Base-by-base conservation (phyloP, 1,284 basidiomycete genomes). In the Tetrapyrgos nigripes region DNA sequence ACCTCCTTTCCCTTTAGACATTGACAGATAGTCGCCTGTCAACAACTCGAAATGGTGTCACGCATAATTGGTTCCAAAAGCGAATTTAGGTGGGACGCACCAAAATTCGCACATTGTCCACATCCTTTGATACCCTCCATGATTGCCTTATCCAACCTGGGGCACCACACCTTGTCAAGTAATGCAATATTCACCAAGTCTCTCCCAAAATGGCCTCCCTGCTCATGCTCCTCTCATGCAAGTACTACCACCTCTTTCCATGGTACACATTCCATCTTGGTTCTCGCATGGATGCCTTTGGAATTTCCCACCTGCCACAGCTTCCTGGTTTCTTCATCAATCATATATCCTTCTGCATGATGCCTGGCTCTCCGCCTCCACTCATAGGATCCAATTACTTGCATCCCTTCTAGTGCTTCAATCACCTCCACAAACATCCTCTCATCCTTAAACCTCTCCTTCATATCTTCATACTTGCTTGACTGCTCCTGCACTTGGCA, bases 11-110 rank as follows among this genome's bases (percentile, higher is more conserved):
- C n/a, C n/a, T n/a, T n/a, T n/a, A n/a, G n/a, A n/a, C n/a, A n/a
- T n/a, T n/a, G n/a, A 70, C 2, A 78, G 64, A 46, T 72, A 73
- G 59, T 78, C 72, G 2, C 66, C 69, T 1, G 72, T 71, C n/a
- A 78, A 29, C 10, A 77, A 63, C 37, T 76, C 67, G 57, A 77
- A 75, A 1, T 75, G 76, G 50, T 72, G 71, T 2, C 69, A 59
- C 3, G 58, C 73, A 70, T 13, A 69, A 27, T 0, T 77, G 63
- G 3, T n/a, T n/a, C n/a, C n/a, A n/a, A n/a, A n/a, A n/a, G n/a
- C n/a, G n/a, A n/a, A n/a, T n/a, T n/a, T n/a, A n/a, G n/a, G n/a
- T n/a, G n/a, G n/a, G n/a, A n/a, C n/a, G n/a, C n/a, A n/a, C n/a
- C n/a, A n/a, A n/a, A n/a, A n/a, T n/a, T n/a, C n/a, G n/a, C n/a